Evolutionary conservation across 176 grass and related monocot genomes (phyloP), one percentile per base, ranked within the genome.

Genomic region (Carex littledalei): DNA sequence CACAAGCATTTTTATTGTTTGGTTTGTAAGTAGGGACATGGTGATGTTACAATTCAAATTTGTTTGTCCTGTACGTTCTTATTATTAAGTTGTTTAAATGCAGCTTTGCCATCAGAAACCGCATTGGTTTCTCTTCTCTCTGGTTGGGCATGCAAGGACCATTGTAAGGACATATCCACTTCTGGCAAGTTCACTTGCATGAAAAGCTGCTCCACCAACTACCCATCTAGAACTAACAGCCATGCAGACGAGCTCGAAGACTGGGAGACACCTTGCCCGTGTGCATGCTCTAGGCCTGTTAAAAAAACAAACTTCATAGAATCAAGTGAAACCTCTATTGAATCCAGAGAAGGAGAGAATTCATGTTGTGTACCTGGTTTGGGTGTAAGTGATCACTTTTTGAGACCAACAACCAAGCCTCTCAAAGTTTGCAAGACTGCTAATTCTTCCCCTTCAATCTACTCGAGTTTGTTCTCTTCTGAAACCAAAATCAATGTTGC

Each of bases 81-180:
- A 64, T 80, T 50, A 11, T 50, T 50, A 50, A 50, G 47, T 21
- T 86, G 65, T n/a, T 82, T 57, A 83, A 72, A 86, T 85, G 20
- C 89, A 97, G 94, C 90, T 84, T 79, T 92, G 85, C 88, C 86
- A 63, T 92, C 92, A 70, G 94, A 94, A 91, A 84, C 82, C 65
- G 87, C 90, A 73, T 53, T 97, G 60, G 90, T 94, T 63, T 94
- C 85, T 50, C 90, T 97, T 91, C 82, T 97, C 17, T 94, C 90
- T 2, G 92, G 92, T 63, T 97, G 94, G 94, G 92, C 90, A 79
- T 97, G 94, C 89, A 97, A 94, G 89, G 86, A 87, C 82, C 77
- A 72, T 60, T 56, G 77, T 45, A 72, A 86, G 81, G 86, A 91
- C 83, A 92, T 32, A 20, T 84, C 90, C 45, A 74, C 52, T 71